phyloP scores from a whole-genome alignment of 2,329 filamentous ascomycete genomes.

The Bipolaris zeicola region DNA sequence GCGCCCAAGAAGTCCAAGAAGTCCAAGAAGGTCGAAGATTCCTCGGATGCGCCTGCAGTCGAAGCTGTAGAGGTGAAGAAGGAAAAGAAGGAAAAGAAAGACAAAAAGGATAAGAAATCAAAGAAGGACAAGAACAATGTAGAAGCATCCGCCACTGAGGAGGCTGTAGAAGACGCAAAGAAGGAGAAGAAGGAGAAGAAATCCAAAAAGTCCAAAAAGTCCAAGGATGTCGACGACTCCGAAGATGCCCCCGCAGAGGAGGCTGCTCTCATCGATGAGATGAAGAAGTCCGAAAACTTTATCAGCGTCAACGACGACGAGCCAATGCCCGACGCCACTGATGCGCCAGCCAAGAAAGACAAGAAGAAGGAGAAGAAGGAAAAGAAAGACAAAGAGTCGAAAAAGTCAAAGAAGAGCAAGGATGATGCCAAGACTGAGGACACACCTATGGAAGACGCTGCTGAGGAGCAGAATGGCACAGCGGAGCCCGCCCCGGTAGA shows the following conservation, averaged over 20 bases:
- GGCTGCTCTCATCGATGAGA: conserved; percentile 19
- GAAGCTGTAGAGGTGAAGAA: conserved; percentile 26
- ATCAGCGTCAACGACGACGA: conserved; percentile 24
- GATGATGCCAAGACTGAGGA: conserved; percentile 12
- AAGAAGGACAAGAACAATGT: conserved; percentile 28
- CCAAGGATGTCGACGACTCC: conserved; percentile 18
- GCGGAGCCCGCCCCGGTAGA: conserved; percentile 19
- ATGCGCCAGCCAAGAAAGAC: conserved; percentile 23
- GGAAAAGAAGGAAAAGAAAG: conserved; percentile 27
- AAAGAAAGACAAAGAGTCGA: conserved; percentile 33
- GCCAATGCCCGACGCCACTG: conserved; percentile 27
- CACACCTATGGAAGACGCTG: conserved; percentile 14
- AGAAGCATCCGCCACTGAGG: conserved; percentile 9
- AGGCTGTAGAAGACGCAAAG: conserved; percentile 16
- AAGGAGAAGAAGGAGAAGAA: conserved; percentile 27
- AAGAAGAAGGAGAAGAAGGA: conserved; percentile 33
- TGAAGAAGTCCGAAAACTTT: conserved; percentile 23
- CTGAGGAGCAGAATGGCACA: conserved; percentile 15
- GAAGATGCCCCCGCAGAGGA: conserved; percentile 17
- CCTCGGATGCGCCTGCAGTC: conserved; percentile 16
- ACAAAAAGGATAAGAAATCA: conserved; percentile 28
- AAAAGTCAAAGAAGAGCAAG: conserved; percentile 27
- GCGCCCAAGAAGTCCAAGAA: conserved; percentile 42
- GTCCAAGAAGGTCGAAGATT: conserved; percentile 31
- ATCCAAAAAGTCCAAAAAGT: conserved; percentile 32